These are phyloP conservation scores for Apiospora kogelbergensis DNA, from an alignment of 2,329 filamentous ascomycete species.

Conservation along the genomic window DNA sequence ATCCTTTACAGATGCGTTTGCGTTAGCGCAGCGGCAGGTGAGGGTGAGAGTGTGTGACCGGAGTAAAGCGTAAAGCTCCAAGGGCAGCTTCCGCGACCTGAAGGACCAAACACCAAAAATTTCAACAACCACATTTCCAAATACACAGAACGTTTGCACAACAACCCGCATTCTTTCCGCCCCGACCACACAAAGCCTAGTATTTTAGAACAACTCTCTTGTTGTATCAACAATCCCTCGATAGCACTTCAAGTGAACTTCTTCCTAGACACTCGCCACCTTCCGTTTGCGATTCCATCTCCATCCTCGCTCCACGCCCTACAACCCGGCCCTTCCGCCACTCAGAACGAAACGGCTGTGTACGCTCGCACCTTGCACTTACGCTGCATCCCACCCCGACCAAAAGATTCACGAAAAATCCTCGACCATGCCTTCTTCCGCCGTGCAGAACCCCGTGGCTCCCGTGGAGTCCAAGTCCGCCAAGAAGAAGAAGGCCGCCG, in stretches of 20 bases:
- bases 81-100: neutral
- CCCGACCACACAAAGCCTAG: conserved; percentile 3
- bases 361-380: neutral
- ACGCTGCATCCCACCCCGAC: neutral
- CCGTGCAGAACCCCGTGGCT: conserved; percentile 62
- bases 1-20: neutral
- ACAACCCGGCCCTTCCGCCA: neutral
- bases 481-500: conserved; percentile 67
- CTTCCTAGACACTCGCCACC: neutral
- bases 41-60: neutral
- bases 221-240: neutral
- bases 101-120: conserved; percentile 5
- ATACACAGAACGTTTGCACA: neutral
- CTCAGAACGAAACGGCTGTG: neutral
- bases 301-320: neutral
- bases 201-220: neutral
- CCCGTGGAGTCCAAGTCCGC: conserved; percentile 64
- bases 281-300: neutral
- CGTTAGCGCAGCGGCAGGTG: too few species aligned
- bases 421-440: conserved; percentile 60
- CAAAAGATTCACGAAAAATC: conserved; percentile 18
- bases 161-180: neutral
- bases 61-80: neutral
- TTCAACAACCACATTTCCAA: neutral
- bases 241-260: neutral